Conservation (phyloP, 1,139 yeast genomes). For the Pichia terricola region DNA sequence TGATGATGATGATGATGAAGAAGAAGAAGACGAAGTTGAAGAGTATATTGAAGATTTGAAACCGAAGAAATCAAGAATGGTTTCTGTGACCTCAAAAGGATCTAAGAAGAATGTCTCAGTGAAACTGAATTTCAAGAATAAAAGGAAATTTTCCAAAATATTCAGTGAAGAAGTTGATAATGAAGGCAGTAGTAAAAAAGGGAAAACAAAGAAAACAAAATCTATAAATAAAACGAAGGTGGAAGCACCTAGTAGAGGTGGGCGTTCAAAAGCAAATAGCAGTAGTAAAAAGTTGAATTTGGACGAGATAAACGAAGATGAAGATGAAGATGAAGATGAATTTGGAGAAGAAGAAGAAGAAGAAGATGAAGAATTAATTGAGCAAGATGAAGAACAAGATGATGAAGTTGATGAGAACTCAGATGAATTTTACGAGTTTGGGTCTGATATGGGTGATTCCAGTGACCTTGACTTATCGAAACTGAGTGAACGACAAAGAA, state of each 20-base stretch:
- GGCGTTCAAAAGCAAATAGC: background rate
- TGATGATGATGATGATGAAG: slow-evolving; percentile 7
- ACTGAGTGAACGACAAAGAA: slow-evolving; percentile 56
- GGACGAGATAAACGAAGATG: slow-evolving; percentile 13
- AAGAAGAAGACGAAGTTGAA: slow-evolving; percentile 12
- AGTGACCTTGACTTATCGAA: slow-evolving; percentile 36
- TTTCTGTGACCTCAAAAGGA: background rate
- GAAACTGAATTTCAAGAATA: background rate
- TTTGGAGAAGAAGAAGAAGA: slow-evolving; percentile 6
- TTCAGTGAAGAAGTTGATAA: background rate
- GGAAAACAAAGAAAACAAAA: no score
- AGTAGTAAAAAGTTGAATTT: background rate
- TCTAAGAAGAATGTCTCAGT: background rate
- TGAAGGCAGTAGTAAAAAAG: no score
- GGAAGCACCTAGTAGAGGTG: no score
- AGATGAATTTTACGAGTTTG: slow-evolving; percentile 6
- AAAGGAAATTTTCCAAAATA: slow-evolving; percentile 1
- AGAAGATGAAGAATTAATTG: slow-evolving; percentile 4
- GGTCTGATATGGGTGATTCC: slow-evolving; percentile 5
- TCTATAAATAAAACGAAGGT: no score
- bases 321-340: slow-evolving; percentile 21
- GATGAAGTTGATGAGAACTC: slow-evolving; percentile 4
- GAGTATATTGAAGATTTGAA: slow-evolving; percentile 1
- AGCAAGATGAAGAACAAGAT: slow-evolving; percentile 18
- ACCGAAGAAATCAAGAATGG: background rate